Percentiles rank a stretch among this genome's conserved stretches.
Conservation (phyloP, 78 protist species). For the Tieghemostelium lacteum region DNA sequence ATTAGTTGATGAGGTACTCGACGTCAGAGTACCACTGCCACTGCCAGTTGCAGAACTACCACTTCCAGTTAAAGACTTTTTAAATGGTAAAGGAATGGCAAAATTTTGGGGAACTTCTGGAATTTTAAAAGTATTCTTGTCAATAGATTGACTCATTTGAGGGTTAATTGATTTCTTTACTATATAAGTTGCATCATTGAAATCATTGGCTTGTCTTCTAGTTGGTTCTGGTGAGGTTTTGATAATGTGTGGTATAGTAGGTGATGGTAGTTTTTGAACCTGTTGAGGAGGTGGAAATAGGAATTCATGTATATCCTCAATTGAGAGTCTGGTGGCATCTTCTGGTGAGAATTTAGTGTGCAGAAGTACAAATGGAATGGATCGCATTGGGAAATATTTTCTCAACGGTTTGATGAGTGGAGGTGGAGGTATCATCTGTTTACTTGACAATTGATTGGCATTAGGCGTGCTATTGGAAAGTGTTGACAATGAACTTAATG, state of each 20-base stretch:
- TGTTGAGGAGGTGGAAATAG: neutral
- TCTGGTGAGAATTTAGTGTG: slow-evolving; percentile 25
- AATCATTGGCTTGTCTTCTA: no score
- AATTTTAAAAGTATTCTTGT: slow-evolving; percentile 45
- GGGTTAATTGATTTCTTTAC: no score
- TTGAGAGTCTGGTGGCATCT: neutral
- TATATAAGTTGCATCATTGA: no score
- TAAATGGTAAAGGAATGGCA: slow-evolving; percentile 38
- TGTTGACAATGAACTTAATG: no score
- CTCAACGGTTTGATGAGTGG: neutral
- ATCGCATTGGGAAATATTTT: neutral
- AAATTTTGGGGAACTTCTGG: slow-evolving; percentile 50
- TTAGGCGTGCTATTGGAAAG: no score
- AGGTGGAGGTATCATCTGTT: neutral
- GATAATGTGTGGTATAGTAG: neutral
- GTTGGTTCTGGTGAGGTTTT: no score
- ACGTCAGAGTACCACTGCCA: neutral
- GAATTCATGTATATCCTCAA: slow-evolving; percentile 9
- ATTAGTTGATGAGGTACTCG: neutral
- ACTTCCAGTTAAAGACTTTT: neutral
- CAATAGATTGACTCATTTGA: no score
- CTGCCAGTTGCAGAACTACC: neutral
- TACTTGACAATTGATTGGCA: no score
- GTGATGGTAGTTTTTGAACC: neutral
- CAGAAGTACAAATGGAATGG: slow-evolving; percentile 8